Base-by-base conservation (phyloP, 2,329 filamentous ascomycete species). In the Penicillium sp. region DNA sequence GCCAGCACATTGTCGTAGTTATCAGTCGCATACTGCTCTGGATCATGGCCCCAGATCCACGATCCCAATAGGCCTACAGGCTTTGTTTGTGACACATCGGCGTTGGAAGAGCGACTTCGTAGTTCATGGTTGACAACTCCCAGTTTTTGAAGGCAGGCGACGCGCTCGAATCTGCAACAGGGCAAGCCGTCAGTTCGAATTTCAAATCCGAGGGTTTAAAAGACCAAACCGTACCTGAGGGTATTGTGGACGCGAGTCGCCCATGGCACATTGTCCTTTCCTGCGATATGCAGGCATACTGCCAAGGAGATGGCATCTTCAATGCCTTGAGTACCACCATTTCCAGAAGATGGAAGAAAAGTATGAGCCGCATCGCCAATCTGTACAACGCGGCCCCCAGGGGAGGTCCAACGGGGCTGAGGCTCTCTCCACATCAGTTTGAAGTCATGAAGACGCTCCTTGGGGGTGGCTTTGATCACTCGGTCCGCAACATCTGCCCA, bases 291-390 rank as follows among this genome's bases (percentile, higher is more conserved):
- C 16, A 80, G 70, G 33, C 73, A 79, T 1, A 74, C 70, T 4
- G 76, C 78, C 5, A 80, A 58, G 3, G 75, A 75, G 1, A 77
- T 74, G 4, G 75, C 78, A 61, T 81, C 79, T 62, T 81, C 78
- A 63, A 81, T 76, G 0, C 76, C 75, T 61, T 79, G 76, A 15
- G 74, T 76, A 0, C 75, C 78, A 8, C 79, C 78, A 57, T 79
- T 75, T 15, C 76, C 74, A 6, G 72, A 74, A 1, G 76, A 77
- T 0, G 78, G 78, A 6, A 80, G 68, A 60, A 79, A 78, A 1
- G 77, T 74, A 58, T 81, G 79, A 9, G 79, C 79, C 2, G 78
- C 72, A 58, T 81, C 78, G 7, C 79, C 79, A 26, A 81, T 73
- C 3, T 80, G 64, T 18, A 77, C 69, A 44, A 78, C 75, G 9